These are phyloP conservation scores for Chamaecrista fasciculata DNA, from an alignment of 306 rosid genomes.

Conservation along the genomic window DNA sequence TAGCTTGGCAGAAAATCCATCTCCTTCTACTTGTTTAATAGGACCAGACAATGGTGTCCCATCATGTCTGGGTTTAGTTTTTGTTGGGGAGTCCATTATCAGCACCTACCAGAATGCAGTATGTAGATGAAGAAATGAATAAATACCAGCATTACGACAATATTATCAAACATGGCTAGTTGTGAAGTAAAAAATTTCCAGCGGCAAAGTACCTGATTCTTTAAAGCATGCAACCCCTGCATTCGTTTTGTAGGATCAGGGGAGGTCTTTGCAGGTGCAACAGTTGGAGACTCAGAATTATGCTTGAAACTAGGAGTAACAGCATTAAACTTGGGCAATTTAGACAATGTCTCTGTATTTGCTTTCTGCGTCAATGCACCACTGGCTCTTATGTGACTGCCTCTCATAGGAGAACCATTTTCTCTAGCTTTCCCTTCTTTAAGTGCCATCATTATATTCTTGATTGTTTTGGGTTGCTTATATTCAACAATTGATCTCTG, in stretches of 20 bases:
- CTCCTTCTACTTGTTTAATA: constrained; percentile 63
- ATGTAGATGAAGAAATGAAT: constrained; percentile 2
- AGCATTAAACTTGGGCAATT: constrained; percentile 62
- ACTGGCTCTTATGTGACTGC: constrained; percentile 51
- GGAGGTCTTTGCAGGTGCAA: constrained; percentile 44
- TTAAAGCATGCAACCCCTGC: constrained; percentile 54
- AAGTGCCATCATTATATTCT: constrained; percentile 77
- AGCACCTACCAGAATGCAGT: constrained; percentile 48
- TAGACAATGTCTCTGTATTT: constrained; percentile 55
- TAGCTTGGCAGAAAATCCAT: constrained; percentile 64
- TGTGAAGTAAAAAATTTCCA: constrained; percentile 9
- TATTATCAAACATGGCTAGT: constrained; percentile 2
- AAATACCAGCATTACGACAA: constrained; percentile 8
- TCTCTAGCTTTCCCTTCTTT: constrained; percentile 85
- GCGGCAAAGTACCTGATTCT: constrained; percentile 62
- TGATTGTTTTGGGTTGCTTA: constrained; percentile 74
- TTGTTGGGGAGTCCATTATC: constrained; percentile 59
- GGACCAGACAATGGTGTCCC: constrained; percentile 54
- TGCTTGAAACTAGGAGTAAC: constrained; percentile 53
- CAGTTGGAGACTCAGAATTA: constrained; percentile 52
- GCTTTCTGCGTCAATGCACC: constrained; percentile 50
- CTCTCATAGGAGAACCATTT: constrained; percentile 81
- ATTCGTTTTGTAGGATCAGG: constrained; percentile 61
- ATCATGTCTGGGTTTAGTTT: constrained; percentile 61
- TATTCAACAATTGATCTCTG: constrained; percentile 52